Evolutionary conservation across 2,329 filamentous ascomycete species (phyloP), one percentile per base, ranked within the genome.

Genomic region (Neophaeococcomyces aloes): DNA sequence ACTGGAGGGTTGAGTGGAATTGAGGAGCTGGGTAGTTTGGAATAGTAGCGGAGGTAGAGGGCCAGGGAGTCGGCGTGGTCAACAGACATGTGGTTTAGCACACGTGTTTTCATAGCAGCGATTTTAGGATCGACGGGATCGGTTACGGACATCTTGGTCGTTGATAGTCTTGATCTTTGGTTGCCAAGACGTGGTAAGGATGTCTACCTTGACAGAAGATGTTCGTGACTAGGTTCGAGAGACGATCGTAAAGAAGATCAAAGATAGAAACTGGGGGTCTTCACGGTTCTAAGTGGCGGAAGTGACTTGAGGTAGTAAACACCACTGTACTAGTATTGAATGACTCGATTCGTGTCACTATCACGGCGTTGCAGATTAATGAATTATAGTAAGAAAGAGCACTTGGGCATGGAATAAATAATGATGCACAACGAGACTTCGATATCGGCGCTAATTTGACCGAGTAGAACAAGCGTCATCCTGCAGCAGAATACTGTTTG

Each of bases 81-180:
- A 33, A 69, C 68, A 66, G 95, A 94, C 85, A 95, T 91, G 69
- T 95, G 88, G 27, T 70, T 70, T 58, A 89, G 75, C 61, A 86
- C 80, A 46, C 79, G 76, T 46, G 69, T 56, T 57, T 78, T 78
- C 46, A 68, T 64, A 0, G 67, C 69, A 30, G n/a, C 14, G n/a
- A 15, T 38, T 32, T 44, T 29, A 23, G 41, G 23, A 17, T 44
- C 41, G 11, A 19, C 21, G 18, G 18, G 35, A 23, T 38, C 19
- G 18, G 18, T n/a, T 4, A 19, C n/a, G 8, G 35, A 14, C 19
- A 23, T 13, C 10, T 10, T 27, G 23, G 10, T 10, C 10, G 10
- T 27, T 27, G 10, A 10, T 6, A 5, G 5, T 27, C 23, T 27
- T 27, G 5, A 27, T 27, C 5, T 27, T 27, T 27, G 23, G 23